phyloP scores from a whole-genome alignment of 257 asterid species.

The Solanum chiquidenum region DNA sequence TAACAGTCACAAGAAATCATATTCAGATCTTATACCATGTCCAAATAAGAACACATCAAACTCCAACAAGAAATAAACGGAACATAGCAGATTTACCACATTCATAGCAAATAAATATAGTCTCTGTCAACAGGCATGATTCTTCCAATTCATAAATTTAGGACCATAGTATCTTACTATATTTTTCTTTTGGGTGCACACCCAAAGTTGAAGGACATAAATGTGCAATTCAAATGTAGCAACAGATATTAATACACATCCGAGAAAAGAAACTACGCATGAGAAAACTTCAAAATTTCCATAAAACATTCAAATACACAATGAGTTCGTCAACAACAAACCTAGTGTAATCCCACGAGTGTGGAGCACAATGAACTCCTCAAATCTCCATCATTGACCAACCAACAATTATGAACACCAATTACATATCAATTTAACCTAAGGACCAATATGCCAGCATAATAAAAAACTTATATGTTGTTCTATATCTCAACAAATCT shows the following conservation, averaged over 20 bases:
- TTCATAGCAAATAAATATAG: neutral
- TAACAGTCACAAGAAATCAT: neutral
- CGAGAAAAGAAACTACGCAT: neutral
- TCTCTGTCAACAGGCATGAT: neutral
- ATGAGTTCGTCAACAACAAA: neutral
- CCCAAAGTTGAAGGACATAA: neutral
- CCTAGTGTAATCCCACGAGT: neutral
- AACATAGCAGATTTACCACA: neutral
- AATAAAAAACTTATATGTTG: neutral
- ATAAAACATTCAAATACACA: neutral
- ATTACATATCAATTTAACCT: neutral
- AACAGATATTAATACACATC: neutral
- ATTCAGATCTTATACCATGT: neutral
- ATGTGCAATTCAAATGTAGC: neutral
- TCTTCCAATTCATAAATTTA: neutral
- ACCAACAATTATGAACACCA: neutral
- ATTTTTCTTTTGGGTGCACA: neutral
- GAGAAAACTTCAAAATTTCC: neutral
- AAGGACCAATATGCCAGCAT: neutral
- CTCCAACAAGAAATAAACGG: neutral
- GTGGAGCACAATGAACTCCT: neutral
- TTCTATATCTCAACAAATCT: neutral
- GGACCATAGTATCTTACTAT: neutral
- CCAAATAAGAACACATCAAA: neutral
- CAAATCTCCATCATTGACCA: neutral